Conservation (phyloP, 176 grass and related monocot genomes). For the Avena insularis region DNA sequence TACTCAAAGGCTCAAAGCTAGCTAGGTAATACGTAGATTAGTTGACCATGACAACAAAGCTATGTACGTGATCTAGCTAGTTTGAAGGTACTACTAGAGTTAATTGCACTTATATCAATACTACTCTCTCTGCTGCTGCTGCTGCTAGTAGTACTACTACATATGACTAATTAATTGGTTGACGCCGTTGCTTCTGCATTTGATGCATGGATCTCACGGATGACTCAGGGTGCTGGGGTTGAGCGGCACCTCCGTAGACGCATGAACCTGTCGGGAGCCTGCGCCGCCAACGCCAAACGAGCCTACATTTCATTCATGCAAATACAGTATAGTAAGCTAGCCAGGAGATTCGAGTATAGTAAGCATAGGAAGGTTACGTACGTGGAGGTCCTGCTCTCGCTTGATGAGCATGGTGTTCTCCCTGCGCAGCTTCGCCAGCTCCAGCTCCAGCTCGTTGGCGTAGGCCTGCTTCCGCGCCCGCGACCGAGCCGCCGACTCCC, state of each 20-base stretch:
- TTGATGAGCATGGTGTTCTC: too few species aligned
- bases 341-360: too few species aligned
- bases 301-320: neutral
- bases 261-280: neutral
- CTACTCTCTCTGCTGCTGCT: neutral
- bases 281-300: neutral
- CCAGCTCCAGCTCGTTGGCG: conserved; percentile 42
- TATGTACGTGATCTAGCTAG: neutral
- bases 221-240: neutral
- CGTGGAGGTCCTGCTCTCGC: too few species aligned
- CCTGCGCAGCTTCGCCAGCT: neutral
- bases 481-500: conserved; percentile 47
- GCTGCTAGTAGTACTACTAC: neutral
- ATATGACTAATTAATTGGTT: too few species aligned
- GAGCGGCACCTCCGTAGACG: neutral
- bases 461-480: conserved; percentile 45
- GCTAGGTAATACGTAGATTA: neutral
- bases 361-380: too few species aligned
- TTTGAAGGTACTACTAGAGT: too few species aligned
- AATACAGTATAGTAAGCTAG: too few species aligned
- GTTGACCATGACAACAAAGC: neutral
- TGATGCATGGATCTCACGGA: neutral
- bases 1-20: neutral
- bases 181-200: too few species aligned
- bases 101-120: neutral